Conservation (phyloP, 495 filamentous ascomycete genomes). For the Cercophora newfieldiana region DNA sequence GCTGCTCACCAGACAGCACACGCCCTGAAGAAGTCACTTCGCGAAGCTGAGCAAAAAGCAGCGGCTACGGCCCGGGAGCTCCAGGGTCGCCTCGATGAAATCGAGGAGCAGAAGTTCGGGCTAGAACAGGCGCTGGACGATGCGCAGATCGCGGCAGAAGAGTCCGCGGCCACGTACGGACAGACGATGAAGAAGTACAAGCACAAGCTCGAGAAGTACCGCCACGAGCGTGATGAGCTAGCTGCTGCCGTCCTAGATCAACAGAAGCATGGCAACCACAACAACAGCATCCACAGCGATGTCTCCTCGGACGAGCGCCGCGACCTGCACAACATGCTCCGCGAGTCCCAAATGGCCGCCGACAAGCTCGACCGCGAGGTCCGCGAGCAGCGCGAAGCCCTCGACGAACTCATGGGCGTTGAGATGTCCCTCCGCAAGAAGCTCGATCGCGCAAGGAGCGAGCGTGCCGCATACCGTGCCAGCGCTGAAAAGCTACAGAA, state of each 20-base stretch:
- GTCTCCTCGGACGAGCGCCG: slow-evolving; percentile 43
- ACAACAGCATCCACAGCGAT: slow-evolving; percentile 28
- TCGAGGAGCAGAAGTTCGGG: slow-evolving; percentile 87
- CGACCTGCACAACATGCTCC: slow-evolving; percentile 70
- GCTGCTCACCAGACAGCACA: slow-evolving; percentile 60
- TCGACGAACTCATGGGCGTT: slow-evolving; percentile 34
- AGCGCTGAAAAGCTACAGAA: slow-evolving; percentile 45
- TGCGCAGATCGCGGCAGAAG: slow-evolving; percentile 67
- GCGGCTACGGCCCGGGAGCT: slow-evolving; percentile 81
- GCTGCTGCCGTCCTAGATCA: slow-evolving; percentile 33
- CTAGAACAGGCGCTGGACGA: slow-evolving; percentile 81
- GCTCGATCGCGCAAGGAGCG: slow-evolving; percentile 46
- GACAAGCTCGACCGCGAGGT: slow-evolving; percentile 48
- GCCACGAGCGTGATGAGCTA: slow-evolving; percentile 38
- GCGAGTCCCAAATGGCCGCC: slow-evolving; percentile 64
- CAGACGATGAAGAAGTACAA: slow-evolving; percentile 62
- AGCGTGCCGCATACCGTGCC: slow-evolving; percentile 46
- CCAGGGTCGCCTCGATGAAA: slow-evolving; percentile 77
- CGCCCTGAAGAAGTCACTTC: slow-evolving; percentile 52
- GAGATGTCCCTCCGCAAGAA: slow-evolving; percentile 43
- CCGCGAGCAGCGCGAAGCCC: slow-evolving; percentile 36
- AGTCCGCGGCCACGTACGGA: slow-evolving; percentile 79
- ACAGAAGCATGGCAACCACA: slow-evolving; percentile 26
- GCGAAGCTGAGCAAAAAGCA: slow-evolving; percentile 67
- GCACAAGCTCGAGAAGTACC: slow-evolving; percentile 52